Conservation (phyloP, 371 early-diverging fungal genomes). For the Cokeromyces recurvatus region DNA sequence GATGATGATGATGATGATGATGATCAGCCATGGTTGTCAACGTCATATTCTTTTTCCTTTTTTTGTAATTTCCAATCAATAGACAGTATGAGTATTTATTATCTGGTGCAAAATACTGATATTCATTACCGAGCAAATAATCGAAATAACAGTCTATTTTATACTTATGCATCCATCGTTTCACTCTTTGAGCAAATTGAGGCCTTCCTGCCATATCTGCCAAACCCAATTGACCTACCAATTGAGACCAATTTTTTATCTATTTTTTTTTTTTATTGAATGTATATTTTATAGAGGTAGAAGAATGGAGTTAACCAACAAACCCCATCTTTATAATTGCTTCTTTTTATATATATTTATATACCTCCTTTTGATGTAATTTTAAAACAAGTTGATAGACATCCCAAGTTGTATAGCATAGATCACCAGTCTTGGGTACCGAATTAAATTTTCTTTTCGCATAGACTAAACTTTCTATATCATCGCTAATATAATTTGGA, state of each 20-base stretch:
- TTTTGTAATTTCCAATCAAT: constrained; percentile 45
- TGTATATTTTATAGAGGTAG: background rate
- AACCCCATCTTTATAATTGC: background rate
- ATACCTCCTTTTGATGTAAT: constrained; percentile 39
- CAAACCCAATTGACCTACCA: constrained; percentile 43
- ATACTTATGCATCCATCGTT: constrained; percentile 49
- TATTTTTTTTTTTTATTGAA: too few species aligned
- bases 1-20: background rate
- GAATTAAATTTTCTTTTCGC: constrained; percentile 38
- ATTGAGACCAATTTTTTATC: constrained; percentile 51
- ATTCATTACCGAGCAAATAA: constrained; percentile 40
- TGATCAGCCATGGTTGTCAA: constrained; percentile 10
- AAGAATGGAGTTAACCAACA: background rate
- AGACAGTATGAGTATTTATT: constrained; percentile 37
- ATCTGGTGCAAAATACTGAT: constrained; percentile 27
- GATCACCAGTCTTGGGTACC: constrained; percentile 42
- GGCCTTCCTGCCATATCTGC: constrained; percentile 41
- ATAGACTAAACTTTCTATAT: constrained; percentile 37
- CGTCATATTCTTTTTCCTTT: constrained; percentile 12
- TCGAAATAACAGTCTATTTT: constrained; percentile 49
- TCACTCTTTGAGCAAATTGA: constrained; percentile 47
- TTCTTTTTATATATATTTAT: background rate
- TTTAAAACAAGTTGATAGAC: constrained; percentile 41
- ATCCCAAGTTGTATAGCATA: constrained; percentile 45
- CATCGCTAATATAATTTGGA: constrained; percentile 30